Conservation (phyloP, 164 flowering plant genomes). For the Chimonanthus praecox region DNA sequence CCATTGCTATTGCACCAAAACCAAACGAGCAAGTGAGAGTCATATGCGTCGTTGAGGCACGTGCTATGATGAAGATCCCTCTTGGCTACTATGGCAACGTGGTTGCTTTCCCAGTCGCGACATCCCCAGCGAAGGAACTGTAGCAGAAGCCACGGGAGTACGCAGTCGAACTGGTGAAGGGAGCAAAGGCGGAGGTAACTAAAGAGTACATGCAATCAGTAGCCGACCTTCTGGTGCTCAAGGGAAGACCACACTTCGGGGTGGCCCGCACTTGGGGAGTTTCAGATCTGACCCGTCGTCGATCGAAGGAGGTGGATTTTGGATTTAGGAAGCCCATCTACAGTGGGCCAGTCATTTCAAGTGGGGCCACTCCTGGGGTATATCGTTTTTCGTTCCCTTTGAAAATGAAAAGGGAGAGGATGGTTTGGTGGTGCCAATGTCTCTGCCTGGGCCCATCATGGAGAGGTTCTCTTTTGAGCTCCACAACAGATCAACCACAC, state of each 20-base stretch:
- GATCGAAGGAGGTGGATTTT: neutral
- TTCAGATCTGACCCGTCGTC: slow-evolving; percentile 27
- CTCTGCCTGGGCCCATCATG: slow-evolving; percentile 49
- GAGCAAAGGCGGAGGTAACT: slow-evolving; percentile 16
- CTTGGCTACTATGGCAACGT: slow-evolving; percentile 32
- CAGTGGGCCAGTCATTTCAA: slow-evolving; percentile 11
- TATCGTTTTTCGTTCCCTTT: slow-evolving; percentile 24
- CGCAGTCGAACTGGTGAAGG: slow-evolving; percentile 21
- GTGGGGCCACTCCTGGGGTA: slow-evolving; percentile 26
- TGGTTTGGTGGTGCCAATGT: slow-evolving; percentile 45
- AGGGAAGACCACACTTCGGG: slow-evolving; percentile 22
- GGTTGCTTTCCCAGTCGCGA: slow-evolving; percentile 14
- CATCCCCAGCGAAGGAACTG: slow-evolving; percentile 9
- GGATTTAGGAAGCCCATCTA: slow-evolving; percentile 12
- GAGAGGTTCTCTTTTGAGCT: slow-evolving; percentile 39
- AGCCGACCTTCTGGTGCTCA: slow-evolving; percentile 19
- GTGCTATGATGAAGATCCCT: slow-evolving; percentile 9
- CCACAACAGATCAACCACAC: neutral
- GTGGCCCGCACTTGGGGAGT: slow-evolving; percentile 32
- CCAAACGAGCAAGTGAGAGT: slow-evolving; percentile 21
- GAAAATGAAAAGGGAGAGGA: slow-evolving; percentile 36
- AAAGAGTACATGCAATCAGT: slow-evolving; percentile 27
- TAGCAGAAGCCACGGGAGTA: slow-evolving; percentile 13
- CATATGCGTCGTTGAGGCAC: slow-evolving; percentile 11
- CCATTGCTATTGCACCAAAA: slow-evolving; percentile 16